These are phyloP conservation scores for Xylariaceae sp. DNA, from an alignment of 2,329 filamentous ascomycete genomes.

Conservation along the genomic window DNA sequence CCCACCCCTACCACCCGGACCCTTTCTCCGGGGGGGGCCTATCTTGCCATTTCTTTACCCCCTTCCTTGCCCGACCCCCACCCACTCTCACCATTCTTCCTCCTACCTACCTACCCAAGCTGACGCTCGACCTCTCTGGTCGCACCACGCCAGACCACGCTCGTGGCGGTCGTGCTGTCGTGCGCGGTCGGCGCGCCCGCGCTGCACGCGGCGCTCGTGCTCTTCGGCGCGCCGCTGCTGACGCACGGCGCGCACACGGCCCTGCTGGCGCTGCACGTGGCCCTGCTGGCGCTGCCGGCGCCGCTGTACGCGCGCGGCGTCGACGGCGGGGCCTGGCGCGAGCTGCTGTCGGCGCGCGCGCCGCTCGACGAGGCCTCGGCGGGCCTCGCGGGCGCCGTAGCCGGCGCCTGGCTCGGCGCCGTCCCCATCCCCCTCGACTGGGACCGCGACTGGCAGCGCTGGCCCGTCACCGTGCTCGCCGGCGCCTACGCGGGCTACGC, in stretches of 20 bases:
- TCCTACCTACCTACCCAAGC: too few relatives aligned
- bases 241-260: constrained; percentile 72
- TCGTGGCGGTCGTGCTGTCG: constrained; percentile 58
- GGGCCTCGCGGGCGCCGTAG: constrained; percentile 64
- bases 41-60: too few relatives aligned
- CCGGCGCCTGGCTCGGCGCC: constrained; percentile 89
- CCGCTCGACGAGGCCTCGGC: constrained; percentile 83
- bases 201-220: constrained; percentile 59
- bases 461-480: constrained; percentile 84
- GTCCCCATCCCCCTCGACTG: constrained; percentile 94
- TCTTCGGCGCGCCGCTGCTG: constrained; percentile 87
- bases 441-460: constrained; percentile 99
- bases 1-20: too few relatives aligned
- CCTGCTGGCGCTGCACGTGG: constrained; percentile 73
- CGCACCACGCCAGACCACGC: constrained; percentile 64
- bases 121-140: not conserved
- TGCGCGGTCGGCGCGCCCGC: constrained; percentile 18
- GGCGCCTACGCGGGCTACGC: constrained; percentile 76
- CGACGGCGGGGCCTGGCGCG: constrained; percentile 62
- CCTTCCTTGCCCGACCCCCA: too few relatives aligned
- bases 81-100: too few relatives aligned
- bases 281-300: constrained; percentile 69
- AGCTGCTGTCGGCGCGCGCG: constrained; percentile 56
- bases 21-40: too few relatives aligned
- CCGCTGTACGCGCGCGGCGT: constrained; percentile 82